These are phyloP conservation scores for Penicillium sp. DNA, from an alignment of 2,329 filamentous ascomycete genomes.

Conservation along the genomic window DNA sequence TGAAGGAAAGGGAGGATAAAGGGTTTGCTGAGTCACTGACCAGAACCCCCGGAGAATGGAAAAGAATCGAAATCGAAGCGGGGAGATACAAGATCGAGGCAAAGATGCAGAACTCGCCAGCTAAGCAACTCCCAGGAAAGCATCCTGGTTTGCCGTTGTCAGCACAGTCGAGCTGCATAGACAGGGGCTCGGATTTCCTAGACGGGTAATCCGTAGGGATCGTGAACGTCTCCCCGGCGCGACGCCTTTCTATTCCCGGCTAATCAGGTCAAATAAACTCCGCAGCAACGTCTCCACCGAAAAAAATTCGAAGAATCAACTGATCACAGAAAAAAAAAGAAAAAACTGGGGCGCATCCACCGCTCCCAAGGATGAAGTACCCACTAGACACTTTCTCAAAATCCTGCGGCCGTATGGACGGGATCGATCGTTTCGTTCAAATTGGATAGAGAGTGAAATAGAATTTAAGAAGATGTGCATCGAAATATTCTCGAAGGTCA, in stretches of 20 bases:
- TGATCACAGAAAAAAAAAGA: too few relatives aligned
- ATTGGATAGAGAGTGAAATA: too few relatives aligned
- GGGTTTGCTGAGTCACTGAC: too few relatives aligned
- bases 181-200: conserved; percentile 22
- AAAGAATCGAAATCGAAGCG: too few relatives aligned
- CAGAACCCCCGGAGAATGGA: too few relatives aligned
- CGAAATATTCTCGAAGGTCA: too few relatives aligned
- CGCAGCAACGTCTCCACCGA: conserved; percentile 20
- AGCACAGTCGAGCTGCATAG: conserved; percentile 15
- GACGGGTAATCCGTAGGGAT: conserved; percentile 23
- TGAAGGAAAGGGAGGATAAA: too few relatives aligned
- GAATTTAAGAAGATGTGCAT: too few relatives aligned
- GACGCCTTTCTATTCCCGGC: conserved; percentile 16
- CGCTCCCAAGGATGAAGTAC: conserved; percentile 1
- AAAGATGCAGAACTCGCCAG: background rate
- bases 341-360: conserved; percentile 9
- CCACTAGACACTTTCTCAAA: background rate
- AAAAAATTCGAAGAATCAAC: conserved; percentile 26
- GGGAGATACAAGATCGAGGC: background rate
- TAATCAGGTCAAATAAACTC: conserved; percentile 21
- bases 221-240: conserved; percentile 18
- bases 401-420: background rate
- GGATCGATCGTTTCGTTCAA: too few relatives aligned
- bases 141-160: too few relatives aligned
- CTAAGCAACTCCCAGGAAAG: too few relatives aligned